Conservation (phyloP, 805 yeast species). For the Isabelozyma gotoi region DNA sequence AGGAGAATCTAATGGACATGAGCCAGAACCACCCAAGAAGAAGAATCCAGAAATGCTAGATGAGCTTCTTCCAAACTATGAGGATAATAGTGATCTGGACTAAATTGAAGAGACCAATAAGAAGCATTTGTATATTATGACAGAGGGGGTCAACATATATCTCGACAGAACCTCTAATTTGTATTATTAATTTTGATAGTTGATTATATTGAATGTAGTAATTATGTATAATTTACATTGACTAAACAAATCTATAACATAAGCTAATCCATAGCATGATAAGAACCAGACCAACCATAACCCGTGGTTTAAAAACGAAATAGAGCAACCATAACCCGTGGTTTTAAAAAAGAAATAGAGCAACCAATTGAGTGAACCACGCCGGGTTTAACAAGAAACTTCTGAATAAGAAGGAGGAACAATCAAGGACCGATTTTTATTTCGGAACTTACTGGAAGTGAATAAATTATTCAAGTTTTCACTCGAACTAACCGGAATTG, state of each 20-base stretch:
- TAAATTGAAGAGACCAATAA: background rate
- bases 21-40: constrained; percentile 4
- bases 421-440: background rate
- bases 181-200: background rate
- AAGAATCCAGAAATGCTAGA: constrained; percentile 18
- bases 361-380: too few relatives aligned
- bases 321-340: background rate
- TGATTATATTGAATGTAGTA: background rate
- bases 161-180: background rate
- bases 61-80: constrained; percentile 37
- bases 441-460: background rate
- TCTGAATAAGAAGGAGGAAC: background rate
- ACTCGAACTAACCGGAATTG: background rate
- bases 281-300: too few relatives aligned
- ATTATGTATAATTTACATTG: too few relatives aligned
- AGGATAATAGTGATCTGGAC: constrained; percentile 35
- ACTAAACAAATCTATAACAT: too few relatives aligned
- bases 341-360: too few relatives aligned
- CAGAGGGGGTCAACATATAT: too few relatives aligned
- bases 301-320: too few relatives aligned
- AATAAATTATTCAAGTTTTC: background rate
- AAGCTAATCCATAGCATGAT: too few relatives aligned
- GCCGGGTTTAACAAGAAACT: background rate
- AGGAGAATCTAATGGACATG: constrained; percentile 2
- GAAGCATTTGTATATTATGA: background rate